Evolutionary conservation across 306 rosid genomes (phyloP), one percentile per base, ranked within the genome.

Genomic region (Rosa persica): DNA sequence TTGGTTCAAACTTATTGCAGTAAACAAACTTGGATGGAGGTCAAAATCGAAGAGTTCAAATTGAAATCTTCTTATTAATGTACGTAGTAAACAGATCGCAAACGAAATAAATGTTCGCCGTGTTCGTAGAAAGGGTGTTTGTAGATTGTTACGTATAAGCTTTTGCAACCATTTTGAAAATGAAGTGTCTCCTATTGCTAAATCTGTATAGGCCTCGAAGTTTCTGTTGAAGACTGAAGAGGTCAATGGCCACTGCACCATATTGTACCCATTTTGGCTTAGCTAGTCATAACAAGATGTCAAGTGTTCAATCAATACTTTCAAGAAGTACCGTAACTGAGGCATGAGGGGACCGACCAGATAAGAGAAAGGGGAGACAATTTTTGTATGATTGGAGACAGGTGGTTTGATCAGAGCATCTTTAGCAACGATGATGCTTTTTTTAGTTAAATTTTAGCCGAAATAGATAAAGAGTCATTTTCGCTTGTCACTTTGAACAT

Each of bases 31-130:
- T 6, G 48, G 6, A 40, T 39, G 48, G 72, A 36, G 48, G 49
- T 67, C 49, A 67, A 38, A 67, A 67, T 67, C 72, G 25, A 67
- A 67, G 47, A 39, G 72, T 39, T 67, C 72, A 39, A 67, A 8
- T 67, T 38, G 49, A 20, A 67, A 20, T 67, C 49, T 19, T 10
- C 30, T 67, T 67, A 19, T 3, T 4, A 36, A 16, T 22, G 11
- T 13, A 30, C 3, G 2, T 36, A 66, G 5, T 12, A 66, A 66
- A 36, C 13, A 66, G n/a, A 9, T 19, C 4, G 47, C 70, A 38
- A 2, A 65, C 2, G 70, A 65, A 65, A 7, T 65, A 8, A 17
- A 16, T 36, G 46, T 13, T 8, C 15, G 17, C 12, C 22, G 17
- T 2, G 17, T 8, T 16, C 44, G 10, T 30, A 13, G 43, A 30